A percentile compares a stretch with the other conserved stretches of the same genome.
Evolutionary conservation across 305 asterid species (phyloP).

Genomic region (Plantago coronopus): DNA sequence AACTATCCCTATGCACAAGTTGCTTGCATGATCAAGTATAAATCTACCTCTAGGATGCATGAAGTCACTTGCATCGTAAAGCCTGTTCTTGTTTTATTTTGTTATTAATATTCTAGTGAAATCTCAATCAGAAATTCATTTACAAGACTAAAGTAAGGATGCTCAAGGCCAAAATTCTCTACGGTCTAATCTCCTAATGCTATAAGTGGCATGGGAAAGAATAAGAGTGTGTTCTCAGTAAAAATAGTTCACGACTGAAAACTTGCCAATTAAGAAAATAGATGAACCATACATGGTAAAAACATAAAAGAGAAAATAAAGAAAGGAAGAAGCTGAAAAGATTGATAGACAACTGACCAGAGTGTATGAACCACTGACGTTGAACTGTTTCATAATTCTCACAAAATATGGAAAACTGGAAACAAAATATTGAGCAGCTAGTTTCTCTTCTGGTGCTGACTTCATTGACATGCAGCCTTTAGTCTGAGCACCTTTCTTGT

Average conservation of each 20-base stretch:
- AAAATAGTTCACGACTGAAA: neutral
- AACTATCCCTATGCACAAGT: no score
- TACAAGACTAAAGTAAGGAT: no score
- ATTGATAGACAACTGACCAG: conserved; percentile 54
- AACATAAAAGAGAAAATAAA: neutral
- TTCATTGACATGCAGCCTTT: conserved; percentile 84
- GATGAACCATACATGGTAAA: no score
- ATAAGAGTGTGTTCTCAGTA: no score
- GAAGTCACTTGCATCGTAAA: no score
- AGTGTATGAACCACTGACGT: conserved; percentile 83
- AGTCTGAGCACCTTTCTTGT: conserved; percentile 52
- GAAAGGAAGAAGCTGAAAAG: conserved; percentile 3
- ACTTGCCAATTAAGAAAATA: neutral
- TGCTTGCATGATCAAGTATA: no score
- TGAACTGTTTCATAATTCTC: conserved; percentile 84
- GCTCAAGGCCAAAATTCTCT: no score
- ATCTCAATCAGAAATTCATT: no score
- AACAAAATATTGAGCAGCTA: conserved; percentile 70
- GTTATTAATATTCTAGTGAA: no score
- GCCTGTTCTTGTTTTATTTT: no score
- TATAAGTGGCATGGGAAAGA: no score
- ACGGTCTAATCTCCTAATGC: neutral
- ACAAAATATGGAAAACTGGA: conserved; percentile 84
- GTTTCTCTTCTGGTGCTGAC: conserved; percentile 89
- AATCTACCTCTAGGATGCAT: no score